Evolutionary conservation across 1,284 basidiomycete genomes (phyloP).

Genomic region (Apiotrichum siamense): DNA sequence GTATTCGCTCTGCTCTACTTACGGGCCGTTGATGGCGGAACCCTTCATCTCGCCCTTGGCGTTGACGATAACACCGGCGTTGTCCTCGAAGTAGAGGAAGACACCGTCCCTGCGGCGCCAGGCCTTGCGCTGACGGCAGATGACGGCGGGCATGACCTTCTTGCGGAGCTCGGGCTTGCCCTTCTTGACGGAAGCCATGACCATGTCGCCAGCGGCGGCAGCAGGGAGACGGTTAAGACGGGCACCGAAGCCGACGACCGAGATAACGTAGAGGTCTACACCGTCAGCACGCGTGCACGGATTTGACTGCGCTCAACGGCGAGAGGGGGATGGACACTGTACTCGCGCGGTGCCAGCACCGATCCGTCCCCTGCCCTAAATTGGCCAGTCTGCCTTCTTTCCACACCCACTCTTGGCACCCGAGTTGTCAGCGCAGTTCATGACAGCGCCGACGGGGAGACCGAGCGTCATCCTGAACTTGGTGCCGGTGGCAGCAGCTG

Average conservation of each 20-base stretch:
- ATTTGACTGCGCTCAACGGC: background rate
- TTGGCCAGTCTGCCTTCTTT: background rate
- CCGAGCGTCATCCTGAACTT: conserved; percentile 97
- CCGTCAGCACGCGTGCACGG: background rate
- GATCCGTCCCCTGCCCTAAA: background rate
- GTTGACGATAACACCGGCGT: conserved; percentile 95
- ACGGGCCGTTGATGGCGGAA: conserved; percentile 92
- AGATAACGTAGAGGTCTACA: conserved; percentile 49
- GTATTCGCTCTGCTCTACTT: conserved; percentile 59
- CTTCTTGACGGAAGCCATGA: conserved; percentile 99
- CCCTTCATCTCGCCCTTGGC: conserved; percentile 99
- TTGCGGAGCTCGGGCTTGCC: conserved; percentile 99
- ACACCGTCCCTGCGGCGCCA: conserved; percentile 98
- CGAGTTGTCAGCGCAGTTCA: conserved; percentile 99
- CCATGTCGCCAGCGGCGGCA: conserved; percentile 97
- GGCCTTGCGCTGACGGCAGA: conserved; percentile 96
- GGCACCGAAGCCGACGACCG: conserved; percentile 73
- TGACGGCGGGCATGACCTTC: conserved; percentile 98
- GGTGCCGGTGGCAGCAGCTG: conserved; percentile 64
- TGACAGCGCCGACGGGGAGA: conserved; percentile 92
- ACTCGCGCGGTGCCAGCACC: too few relatives aligned
- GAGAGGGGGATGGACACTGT: too few relatives aligned
- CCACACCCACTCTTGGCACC: conserved; percentile 72
- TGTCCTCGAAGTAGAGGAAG: conserved; percentile 97
- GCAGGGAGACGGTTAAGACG: conserved; percentile 96